Evolutionary conservation across 345 rosid genomes (phyloP), one percentile per base, ranked within the genome.

Genomic region (Brassica rapa): DNA sequence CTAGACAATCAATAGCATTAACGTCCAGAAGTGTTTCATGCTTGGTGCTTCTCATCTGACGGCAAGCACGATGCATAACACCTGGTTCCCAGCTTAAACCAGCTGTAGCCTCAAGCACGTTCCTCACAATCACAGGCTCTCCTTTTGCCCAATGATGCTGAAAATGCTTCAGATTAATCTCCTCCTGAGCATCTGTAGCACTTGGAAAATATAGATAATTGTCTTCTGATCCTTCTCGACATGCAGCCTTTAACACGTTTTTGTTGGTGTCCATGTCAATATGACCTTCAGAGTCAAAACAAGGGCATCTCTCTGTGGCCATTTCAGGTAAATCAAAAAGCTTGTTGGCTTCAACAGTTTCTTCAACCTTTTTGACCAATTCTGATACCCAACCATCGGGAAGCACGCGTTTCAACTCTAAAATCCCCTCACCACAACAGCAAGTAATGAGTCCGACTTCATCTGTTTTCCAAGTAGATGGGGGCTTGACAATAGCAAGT

Each of bases 81-180:
- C 84, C 73, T 33, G 97, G 98, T 55, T 89, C 93, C 98, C 94
- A 93, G 73, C 96, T 93, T 73, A 94, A 79, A 24, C 97, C 92
- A 76, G 84, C 72, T 14, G 87, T 75, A 77, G 76, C 82, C 64
- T 86, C 88, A 77, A 89, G 88, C 41, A 85, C 91, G 83, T 86
- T 73, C 55, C 85, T 82, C 62, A 89, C 90, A 41, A 91, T 57
- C 32, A 90, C 87, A 70, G 93, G 98, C 84, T 91, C 90, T 15
- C 90, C 98, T 74, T 81, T 90, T 65, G 69, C 70, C 98, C 96
- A 93, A 33, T 93, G 97, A 67, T 46, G 78, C 79, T 83, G 93
- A 78, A 93, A 93, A 86, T 93, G 97, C 71, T 84, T 68, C 73
- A 89, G 39, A 75, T 86, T 82, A 32, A 71, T 83, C 19, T 66